Evolutionary conservation across 1,284 basidiomycete genomes (phyloP).

Genomic region (Microbotryum scabiosae): DNA sequence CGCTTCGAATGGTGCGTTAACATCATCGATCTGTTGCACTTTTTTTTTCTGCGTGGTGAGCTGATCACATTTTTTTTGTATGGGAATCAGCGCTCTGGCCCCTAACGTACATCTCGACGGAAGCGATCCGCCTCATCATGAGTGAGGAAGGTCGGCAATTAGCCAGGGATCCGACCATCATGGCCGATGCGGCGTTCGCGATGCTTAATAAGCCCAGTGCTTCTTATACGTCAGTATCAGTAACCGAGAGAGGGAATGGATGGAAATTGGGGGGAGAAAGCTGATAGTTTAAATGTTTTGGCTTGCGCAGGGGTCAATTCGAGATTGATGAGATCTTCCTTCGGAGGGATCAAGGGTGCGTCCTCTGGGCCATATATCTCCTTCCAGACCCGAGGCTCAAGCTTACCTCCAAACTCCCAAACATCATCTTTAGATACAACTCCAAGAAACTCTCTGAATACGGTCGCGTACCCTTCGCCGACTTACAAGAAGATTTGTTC

Average conservation of each 20-base stretch:
- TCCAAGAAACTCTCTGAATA: conserved; percentile 26
- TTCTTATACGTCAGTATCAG: conserved; percentile 16
- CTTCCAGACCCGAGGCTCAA: neutral
- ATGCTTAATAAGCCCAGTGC: conserved; percentile 32
- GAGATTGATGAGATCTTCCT: conserved; percentile 39
- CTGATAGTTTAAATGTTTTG: neutral
- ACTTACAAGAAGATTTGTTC: conserved; percentile 36
- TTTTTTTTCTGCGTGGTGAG: no score
- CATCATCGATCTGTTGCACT: no score
- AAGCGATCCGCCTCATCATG: conserved; percentile 23
- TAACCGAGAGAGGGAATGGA: no score
- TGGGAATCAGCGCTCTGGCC: conserved; percentile 18
- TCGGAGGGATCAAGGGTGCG: conserved; percentile 24
- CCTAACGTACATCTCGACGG: conserved; percentile 16
- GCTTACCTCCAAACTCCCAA: neutral
- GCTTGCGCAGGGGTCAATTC: conserved; percentile 26
- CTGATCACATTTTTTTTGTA: no score
- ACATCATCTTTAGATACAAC: conserved; percentile 19
- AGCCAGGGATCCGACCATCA: conserved; percentile 34
- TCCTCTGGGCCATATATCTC: neutral
- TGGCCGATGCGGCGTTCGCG: conserved; percentile 35
- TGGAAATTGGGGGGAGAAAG: no score
- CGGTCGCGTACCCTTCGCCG: conserved; percentile 25
- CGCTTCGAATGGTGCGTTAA: conserved; percentile 35
- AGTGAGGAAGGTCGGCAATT: conserved; percentile 28